Base-by-base conservation (phyloP, 2,329 filamentous ascomycete genomes). In the Alternaria viburni region DNA sequence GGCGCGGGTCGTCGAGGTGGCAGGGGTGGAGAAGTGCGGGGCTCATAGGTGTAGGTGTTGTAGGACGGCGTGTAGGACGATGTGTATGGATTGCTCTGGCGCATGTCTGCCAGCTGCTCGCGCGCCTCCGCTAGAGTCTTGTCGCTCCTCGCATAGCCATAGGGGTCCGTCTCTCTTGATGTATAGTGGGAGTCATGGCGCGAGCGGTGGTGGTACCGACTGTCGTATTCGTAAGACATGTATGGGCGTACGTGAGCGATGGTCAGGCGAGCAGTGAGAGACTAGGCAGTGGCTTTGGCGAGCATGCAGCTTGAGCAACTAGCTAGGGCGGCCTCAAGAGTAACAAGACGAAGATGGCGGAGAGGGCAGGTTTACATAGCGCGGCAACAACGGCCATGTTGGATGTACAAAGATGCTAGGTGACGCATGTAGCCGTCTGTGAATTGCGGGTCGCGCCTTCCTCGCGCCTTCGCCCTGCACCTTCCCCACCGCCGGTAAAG, bases 11-110 rank as follows among this genome's bases (percentile, higher is more conserved):
- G 68, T 43, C 61, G 59, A 9, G 70, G 67, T n/a, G 74, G 67
- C 43, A 60, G 59, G 9, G 70, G 67, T 15, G 74, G 67, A 41
- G 69, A 61, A 28, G 65, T 65, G 76, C 77, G 78, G 57, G 75
- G 69, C 45, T 80, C 76, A 70, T 79, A 79, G 59, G 64, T 50
- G 47, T 57, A 47, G 65, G 67, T 57, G 59, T 78, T 74, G 71
- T 78, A 72, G 59, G 66, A 59, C 23, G 68, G 60, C 55, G 77
- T 74, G 71, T 78, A 72, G 59, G 66, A 59, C 23, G 68, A 62
- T 21, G 68, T 52, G 46, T 71, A 70, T 61, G 66, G 64, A 49
- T 68, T 67, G 51, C 65, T 68, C 64, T 63, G 54, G 43, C 66
- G 71, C 75, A 77, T 75, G 68, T 67, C 62, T 62, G 69, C 64